Conservation (phyloP, 805 yeast species). For the Kluyveromyces starmeri region DNA sequence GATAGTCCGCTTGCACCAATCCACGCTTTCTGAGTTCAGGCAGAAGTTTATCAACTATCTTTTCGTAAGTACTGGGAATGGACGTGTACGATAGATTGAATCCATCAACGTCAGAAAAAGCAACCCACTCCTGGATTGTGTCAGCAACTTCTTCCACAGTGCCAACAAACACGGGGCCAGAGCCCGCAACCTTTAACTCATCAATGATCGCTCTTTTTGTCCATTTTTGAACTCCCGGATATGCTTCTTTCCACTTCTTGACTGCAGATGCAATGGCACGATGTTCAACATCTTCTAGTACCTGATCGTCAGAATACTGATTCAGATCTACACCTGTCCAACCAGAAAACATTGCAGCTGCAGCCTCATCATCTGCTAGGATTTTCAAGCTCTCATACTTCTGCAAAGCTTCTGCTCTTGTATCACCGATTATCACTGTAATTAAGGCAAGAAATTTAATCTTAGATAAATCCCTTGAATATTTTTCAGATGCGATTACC, state of each 20-base stretch:
- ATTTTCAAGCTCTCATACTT: slow-evolving; percentile 23
- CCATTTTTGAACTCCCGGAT: slow-evolving; percentile 18
- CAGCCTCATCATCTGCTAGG: slow-evolving; percentile 33
- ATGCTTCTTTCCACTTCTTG: slow-evolving; percentile 28
- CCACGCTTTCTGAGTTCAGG: slow-evolving; percentile 31
- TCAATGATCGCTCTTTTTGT: slow-evolving; percentile 16
- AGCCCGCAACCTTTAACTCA: slow-evolving; percentile 18
- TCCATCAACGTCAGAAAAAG: slow-evolving; percentile 35
- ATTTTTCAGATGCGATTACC: slow-evolving; percentile 23
- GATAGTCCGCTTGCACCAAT: slow-evolving; percentile 31
- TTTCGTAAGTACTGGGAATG: slow-evolving; percentile 31
- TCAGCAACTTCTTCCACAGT: slow-evolving; percentile 33
- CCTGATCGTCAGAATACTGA: slow-evolving; percentile 27
- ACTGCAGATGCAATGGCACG: slow-evolving; percentile 30
- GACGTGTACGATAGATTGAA: slow-evolving; percentile 34
- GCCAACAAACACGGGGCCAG: slow-evolving; percentile 30
- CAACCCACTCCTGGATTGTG: slow-evolving; percentile 33
- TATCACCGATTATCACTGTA: slow-evolving; percentile 31
- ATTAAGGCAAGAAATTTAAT: slow-evolving; percentile 31
- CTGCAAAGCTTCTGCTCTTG: slow-evolving; percentile 32
- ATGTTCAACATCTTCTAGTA: slow-evolving; percentile 27
- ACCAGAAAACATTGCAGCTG: slow-evolving; percentile 33
- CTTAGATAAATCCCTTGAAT: slow-evolving; percentile 28
- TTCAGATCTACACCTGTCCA: slow-evolving; percentile 37
- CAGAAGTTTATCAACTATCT: slow-evolving; percentile 29